These are phyloP conservation scores for Hyphopichia burtonii DNA, from an alignment of 1,139 yeast species.

Conservation along the genomic window DNA sequence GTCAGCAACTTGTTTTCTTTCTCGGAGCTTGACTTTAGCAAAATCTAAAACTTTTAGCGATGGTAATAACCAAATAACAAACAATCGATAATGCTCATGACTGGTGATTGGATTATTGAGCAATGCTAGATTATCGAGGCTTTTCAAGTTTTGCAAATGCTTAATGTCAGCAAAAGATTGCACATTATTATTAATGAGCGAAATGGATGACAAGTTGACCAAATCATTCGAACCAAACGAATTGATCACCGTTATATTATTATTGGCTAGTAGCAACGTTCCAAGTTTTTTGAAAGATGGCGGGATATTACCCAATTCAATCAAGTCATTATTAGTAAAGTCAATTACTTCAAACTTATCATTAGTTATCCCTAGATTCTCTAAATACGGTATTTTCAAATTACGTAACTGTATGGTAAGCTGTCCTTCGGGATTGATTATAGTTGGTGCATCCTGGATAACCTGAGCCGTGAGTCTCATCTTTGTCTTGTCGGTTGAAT, in stretches of 20 bases:
- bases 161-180: conserved; percentile 37
- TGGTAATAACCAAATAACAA: conserved; percentile 65
- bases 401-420: conserved; percentile 36
- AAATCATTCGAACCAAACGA: conserved; percentile 26
- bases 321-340: conserved; percentile 63
- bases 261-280: conserved; percentile 56
- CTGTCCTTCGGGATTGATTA: conserved; percentile 37
- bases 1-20: conserved; percentile 44
- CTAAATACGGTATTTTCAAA: conserved; percentile 32
- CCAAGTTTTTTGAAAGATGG: conserved; percentile 47
- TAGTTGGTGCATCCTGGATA: conserved; percentile 30
- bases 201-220: conserved; percentile 49
- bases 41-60: conserved; percentile 64
- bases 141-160: conserved; percentile 30
- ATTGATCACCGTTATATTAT: conserved; percentile 47
- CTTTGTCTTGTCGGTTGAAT: not conserved
- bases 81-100: conserved; percentile 56
- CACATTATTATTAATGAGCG: conserved; percentile 55
- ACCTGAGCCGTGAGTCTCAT: conserved; percentile 42
- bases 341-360: conserved; percentile 56
- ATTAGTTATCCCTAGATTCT: conserved; percentile 32
- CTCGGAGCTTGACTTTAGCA: conserved; percentile 55
- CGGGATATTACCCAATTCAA: conserved; percentile 46
- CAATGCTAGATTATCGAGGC: conserved; percentile 50
- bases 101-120: conserved; percentile 61